A percentile compares a stretch with the other conserved stretches of the same genome.
These are phyloP conservation scores for Fusarium clavum DNA, from an alignment of 2,329 filamentous ascomycete species.

Conservation along the genomic window DNA sequence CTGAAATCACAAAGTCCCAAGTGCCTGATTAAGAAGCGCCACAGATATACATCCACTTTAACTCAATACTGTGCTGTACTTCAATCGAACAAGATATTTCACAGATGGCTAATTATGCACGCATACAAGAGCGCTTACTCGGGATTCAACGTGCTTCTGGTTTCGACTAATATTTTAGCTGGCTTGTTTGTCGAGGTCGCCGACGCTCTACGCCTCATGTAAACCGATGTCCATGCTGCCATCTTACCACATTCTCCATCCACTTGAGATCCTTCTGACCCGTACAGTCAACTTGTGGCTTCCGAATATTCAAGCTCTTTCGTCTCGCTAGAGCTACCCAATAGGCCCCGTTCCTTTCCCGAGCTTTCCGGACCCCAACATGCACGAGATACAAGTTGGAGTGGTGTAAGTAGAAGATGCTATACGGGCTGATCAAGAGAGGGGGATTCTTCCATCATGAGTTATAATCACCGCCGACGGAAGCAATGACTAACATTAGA, in stretches of 20 bases:
- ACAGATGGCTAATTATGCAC: background rate
- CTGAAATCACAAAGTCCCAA: background rate
- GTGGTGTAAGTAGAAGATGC: background rate
- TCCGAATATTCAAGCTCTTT: background rate
- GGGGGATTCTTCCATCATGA: background rate
- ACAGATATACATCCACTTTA: background rate
- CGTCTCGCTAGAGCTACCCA: conserved; percentile 5
- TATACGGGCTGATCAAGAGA: background rate
- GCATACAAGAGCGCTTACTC: background rate
- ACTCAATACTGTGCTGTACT: background rate
- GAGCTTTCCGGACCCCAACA: conserved; percentile 25
- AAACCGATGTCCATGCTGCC: background rate
- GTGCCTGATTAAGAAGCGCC: background rate
- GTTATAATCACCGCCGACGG: background rate
- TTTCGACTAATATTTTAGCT: background rate
- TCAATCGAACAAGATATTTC: background rate
- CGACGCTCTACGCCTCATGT: background rate
- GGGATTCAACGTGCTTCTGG: background rate
- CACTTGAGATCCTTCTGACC: background rate
- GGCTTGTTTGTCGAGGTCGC: background rate
- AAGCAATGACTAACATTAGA: background rate
- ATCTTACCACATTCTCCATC: background rate
- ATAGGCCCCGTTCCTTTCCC: conserved; percentile 20
- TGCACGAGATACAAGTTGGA: background rate
- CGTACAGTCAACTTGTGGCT: background rate